Evolutionary conservation across 345 rosid species (phyloP).

Genomic region (Arabidopsis suecica): DNA sequence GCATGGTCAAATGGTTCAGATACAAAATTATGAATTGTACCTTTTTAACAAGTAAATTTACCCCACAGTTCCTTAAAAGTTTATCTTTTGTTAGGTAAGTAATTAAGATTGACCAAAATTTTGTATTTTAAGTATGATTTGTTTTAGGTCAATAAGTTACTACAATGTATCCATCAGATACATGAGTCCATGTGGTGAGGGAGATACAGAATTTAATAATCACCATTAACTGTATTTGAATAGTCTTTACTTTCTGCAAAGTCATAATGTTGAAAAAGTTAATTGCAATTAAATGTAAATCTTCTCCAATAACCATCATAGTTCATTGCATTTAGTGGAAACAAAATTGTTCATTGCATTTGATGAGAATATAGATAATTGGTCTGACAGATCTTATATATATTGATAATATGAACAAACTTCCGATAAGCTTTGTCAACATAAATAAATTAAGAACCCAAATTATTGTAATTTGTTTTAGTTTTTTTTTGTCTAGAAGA

Average conservation of each 20-base stretch:
- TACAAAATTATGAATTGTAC: neutral
- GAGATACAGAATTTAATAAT: slow-evolving; percentile 1
- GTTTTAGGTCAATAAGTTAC: slow-evolving; percentile 1
- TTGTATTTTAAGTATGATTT: neutral
- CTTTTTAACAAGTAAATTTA: neutral
- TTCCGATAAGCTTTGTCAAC: slow-evolving; percentile 37
- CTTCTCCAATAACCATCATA: slow-evolving; percentile 23
- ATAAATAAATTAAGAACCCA: slow-evolving; percentile 17
- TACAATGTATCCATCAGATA: slow-evolving; percentile 10
- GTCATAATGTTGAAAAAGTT: neutral
- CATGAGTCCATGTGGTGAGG: slow-evolving; percentile 9
- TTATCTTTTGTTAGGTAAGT: neutral
- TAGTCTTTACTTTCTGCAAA: slow-evolving; percentile 12
- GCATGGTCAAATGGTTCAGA: neutral
- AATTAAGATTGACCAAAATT: slow-evolving; percentile 13
- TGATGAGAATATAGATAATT: slow-evolving; percentile 25
- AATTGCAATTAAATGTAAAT: slow-evolving; percentile 4
- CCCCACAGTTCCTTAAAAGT: neutral
- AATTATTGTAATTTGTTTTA: slow-evolving; percentile 1
- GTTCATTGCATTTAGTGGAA: slow-evolving; percentile 44
- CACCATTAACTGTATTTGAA: slow-evolving; percentile 1
- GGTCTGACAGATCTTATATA: slow-evolving; percentile 33
- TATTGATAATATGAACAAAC: neutral
- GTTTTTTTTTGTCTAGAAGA: slow-evolving; percentile 30
- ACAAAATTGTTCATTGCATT: slow-evolving; percentile 37